These are phyloP conservation scores for Orbilia ellipsospora DNA, from an alignment of 2,329 filamentous ascomycete genomes.

Conservation along the genomic window DNA sequence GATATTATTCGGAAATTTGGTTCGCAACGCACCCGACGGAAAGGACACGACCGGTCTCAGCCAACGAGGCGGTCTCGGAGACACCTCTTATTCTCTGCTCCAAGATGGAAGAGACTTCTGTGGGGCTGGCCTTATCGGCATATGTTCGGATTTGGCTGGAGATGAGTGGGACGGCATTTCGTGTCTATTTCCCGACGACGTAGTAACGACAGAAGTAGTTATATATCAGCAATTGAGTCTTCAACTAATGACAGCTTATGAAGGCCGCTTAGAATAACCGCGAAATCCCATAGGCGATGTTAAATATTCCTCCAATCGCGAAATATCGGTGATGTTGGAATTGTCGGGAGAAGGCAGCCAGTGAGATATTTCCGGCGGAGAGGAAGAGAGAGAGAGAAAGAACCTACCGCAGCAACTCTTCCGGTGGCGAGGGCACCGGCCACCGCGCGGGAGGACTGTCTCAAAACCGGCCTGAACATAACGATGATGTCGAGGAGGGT, in stretches of 20 bases:
- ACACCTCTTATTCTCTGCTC: conserved; percentile 99
- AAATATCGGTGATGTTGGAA: conserved; percentile 62
- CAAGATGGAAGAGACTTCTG: conserved; percentile 98
- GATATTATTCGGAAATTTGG: conserved; percentile 19
- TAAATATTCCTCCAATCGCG: conserved; percentile 62
- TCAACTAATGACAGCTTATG: conserved; percentile 14
- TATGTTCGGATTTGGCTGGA: conserved; percentile 83
- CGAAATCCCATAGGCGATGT: conserved; percentile 60
- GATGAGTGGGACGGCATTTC: conserved; percentile 84
- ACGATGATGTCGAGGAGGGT: conserved; percentile 67
- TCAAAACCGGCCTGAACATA: conserved; percentile 99
- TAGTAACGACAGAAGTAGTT: conserved; percentile 64
- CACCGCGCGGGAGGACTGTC: conserved; percentile 94
- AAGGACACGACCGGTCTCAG: conserved; percentile 98
- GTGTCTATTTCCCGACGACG: conserved; percentile 71
- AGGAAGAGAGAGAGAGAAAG: conserved; percentile 59
- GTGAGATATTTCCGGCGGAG: conserved; percentile 64
- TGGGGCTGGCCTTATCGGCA: conserved; percentile 92
- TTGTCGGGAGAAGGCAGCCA: conserved; percentile 61
- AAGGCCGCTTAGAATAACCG: conserved; percentile 56
- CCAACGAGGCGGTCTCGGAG: conserved; percentile 93
- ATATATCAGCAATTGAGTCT: conserved; percentile 59
- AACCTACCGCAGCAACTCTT: conserved; percentile 94
- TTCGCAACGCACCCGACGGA: conserved; percentile 87
- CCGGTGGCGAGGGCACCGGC: conserved; percentile 86